Base-by-base conservation (phyloP, 257 asterid genomes). In the Coffea canephora region DNA sequence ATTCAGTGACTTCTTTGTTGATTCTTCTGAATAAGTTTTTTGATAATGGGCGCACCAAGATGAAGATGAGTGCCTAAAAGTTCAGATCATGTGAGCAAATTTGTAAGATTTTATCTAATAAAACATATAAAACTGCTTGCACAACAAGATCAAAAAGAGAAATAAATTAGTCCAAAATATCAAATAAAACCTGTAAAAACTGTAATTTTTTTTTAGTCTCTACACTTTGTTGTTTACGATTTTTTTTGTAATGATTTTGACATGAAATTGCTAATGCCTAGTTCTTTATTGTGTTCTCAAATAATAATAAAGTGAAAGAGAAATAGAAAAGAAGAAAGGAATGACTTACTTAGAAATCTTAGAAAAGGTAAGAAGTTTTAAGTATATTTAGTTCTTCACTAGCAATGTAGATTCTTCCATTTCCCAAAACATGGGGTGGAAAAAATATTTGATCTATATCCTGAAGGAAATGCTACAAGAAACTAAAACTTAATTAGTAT, bases 11-110 rank as follows among this genome's bases (percentile, higher is more conserved):
- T 83, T 80, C 82, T 85, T 87, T 91, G 86, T 91, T 93, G 90
- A 90, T 82, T 87, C 89, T 87, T 82, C 94, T 86, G 88, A 85
- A 91, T 57, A 84, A 50, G 55, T 78, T 91, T 88, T 85, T 91
- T 8, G 95, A 87, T 8, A 87, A 72, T 71, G 98, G 98, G 65
- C 92, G 93, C 78, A 92, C 84, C 74, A 92, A 90, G 86, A 91
- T 76, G 71, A 83, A 88, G 39, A 88, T n/a, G 71, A 93, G 72
- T 70, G 84, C 92, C 98, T 93, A 89, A 75, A 86, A 84, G 69
- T 71, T 77, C 18, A 79, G 78, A 62, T 8, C 45, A 81, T 11
- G 62, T 31, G 31, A 73, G 27, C 16, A 64, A 11, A 64, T 23
- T 2, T 9, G 62, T 55, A 55, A 55, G n/a, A 7, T 15, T 23